Base-by-base conservation (phyloP, 1,284 basidiomycete genomes). In the Sutorius eximius region DNA sequence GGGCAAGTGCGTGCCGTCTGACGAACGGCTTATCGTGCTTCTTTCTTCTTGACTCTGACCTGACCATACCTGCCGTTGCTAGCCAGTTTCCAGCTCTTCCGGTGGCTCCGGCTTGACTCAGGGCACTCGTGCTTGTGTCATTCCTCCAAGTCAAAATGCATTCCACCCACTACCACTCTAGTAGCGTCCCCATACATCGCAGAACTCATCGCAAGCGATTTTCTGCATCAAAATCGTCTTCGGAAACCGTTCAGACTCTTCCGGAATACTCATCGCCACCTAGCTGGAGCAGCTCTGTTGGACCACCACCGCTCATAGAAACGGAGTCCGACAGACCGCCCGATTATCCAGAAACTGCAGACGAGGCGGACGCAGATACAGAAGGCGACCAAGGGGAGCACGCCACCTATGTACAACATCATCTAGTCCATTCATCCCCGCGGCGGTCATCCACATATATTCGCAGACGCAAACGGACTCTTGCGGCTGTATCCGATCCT, bases 321-420 rank as follows among this genome's bases (percentile, higher is more conserved):
- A 73, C 75, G 20, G 71, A 76, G 45, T 63, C 74, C 27, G 85
- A 89, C 66, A 77, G 73, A 44, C 88, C 88, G 5, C 87, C 88
- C 36, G 85, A 88, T 65, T 90, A 90, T 62, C 79, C 85, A 48
- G 84, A 87, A 62, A 86, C 85, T 56, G 83, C 86, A 58, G 84
- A 89, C 65, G 87, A 89, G 64, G 86, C 79, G 18, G 87, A 90
- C 76, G 82, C 81, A 47, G 87, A 90, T 64, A 82, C 82, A 3
- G 80, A 82, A 54, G 68, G 20, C 3, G 66, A 70, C 11, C 52
- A 56, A 45, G 59, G 54, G 43, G 61, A 52, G 34, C 29, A 61
- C 37, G 30, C 59, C 30, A 55, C 71, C 49, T 70, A 68, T 66
- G 61, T 67, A 43, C 71, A 72, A 45, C 72, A 65, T 32, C 60